phyloP scores from a whole-genome alignment of 2,329 filamentous ascomycete genomes.

The Curvularia sp. region DNA sequence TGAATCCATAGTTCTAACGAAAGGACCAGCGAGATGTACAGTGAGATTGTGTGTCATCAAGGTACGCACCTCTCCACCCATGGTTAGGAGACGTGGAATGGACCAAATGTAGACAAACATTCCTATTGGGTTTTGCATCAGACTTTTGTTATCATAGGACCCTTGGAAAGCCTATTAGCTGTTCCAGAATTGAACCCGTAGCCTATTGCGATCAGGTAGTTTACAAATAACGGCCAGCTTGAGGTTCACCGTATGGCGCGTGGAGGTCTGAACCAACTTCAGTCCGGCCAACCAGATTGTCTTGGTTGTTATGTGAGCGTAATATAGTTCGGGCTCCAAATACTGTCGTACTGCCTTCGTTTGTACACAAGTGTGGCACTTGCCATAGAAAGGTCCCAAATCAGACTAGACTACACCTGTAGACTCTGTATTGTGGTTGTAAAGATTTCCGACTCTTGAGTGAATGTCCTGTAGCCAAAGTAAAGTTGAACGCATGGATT shows the following conservation, averaged over 20 bases:
- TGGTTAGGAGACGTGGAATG: not conserved
- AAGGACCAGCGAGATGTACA: not conserved
- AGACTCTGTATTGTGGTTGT: too few species aligned
- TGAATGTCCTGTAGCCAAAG: not conserved
- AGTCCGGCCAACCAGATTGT: not conserved
- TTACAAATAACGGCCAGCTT: not conserved
- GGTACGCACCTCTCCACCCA: not conserved
- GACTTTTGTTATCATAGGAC: not conserved
- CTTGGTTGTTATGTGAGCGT: not conserved
- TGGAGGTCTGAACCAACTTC: not conserved
- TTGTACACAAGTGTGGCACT: too few species aligned
- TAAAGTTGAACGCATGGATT: not conserved
- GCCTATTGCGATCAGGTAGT: not conserved
- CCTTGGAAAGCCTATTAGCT: not conserved
- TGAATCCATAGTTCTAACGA: not conserved
- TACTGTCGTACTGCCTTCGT: too few species aligned
- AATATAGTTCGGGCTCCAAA: not conserved
- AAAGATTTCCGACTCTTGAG: not conserved
- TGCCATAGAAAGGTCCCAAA: too few species aligned
- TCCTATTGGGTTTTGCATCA: not conserved
- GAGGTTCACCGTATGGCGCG: not conserved
- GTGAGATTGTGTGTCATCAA: not conserved
- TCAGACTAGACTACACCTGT: too few species aligned
- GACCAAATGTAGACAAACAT: slow-evolving; percentile 9
- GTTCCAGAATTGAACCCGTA: too few species aligned